These are phyloP conservation scores for Carex myosuroides DNA, from an alignment of 176 grass and related monocot species.

Conservation along the genomic window DNA sequence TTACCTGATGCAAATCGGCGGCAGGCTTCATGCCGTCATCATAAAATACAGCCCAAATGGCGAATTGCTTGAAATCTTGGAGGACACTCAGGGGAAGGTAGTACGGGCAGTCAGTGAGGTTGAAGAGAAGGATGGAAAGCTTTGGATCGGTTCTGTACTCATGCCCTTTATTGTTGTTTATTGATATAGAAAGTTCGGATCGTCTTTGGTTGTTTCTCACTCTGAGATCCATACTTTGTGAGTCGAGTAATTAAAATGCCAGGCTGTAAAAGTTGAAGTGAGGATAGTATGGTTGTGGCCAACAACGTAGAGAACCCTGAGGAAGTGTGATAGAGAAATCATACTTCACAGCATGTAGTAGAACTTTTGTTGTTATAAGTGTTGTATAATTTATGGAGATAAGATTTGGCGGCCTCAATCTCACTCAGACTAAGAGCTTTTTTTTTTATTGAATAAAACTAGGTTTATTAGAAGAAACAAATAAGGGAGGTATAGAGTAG, in stretches of 20 bases:
- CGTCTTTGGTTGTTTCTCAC: neutral
- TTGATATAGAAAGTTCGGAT: constrained; percentile 10
- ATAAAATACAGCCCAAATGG: constrained; percentile 61
- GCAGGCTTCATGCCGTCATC: constrained; percentile 54
- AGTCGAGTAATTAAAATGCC: neutral
- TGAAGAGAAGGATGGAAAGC: constrained; percentile 89
- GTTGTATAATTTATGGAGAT: neutral
- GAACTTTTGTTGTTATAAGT: neutral
- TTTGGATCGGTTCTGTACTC: constrained; percentile 85
- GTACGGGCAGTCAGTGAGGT: constrained; percentile 84
- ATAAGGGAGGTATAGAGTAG: no score
- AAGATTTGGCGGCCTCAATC: neutral
- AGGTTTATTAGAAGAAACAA: no score
- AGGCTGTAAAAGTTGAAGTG: neutral
- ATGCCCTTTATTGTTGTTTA: constrained; percentile 93
- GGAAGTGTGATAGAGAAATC: neutral
- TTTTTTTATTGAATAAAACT: no score
- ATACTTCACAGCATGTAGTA: no score
- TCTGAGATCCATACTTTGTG: no score
- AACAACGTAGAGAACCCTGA: neutral
- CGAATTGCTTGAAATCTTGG: constrained; percentile 71
- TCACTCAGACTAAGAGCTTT: neutral
- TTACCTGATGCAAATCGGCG: constrained; percentile 73
- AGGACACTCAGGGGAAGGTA: constrained; percentile 72
- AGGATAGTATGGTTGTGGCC: neutral